These are phyloP conservation scores for Fusarium sp. DNA, from an alignment of 2,329 filamentous ascomycete species.

Conservation along the genomic window DNA sequence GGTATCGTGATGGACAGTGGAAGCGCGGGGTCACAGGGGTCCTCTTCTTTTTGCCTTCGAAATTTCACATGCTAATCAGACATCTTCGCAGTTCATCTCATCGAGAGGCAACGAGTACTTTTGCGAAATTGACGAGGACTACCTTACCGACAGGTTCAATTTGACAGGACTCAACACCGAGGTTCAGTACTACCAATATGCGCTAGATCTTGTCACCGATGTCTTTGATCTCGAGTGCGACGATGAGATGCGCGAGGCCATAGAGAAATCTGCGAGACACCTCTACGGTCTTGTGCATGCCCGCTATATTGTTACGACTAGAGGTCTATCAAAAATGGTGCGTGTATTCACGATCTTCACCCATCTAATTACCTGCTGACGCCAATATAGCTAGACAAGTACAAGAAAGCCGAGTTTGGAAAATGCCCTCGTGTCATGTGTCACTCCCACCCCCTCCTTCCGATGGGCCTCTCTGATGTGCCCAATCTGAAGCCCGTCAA, in stretches of 20 bases:
- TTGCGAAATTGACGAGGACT: conserved; percentile 99
- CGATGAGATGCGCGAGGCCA: conserved; percentile 97
- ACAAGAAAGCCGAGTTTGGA: conserved; percentile 97
- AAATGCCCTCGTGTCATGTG: conserved; percentile 98
- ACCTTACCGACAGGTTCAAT: conserved; percentile 98
- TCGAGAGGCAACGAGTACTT: conserved; percentile 99
- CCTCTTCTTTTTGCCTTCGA: not conserved
- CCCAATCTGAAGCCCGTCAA: conserved; percentile 91
- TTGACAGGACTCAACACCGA: conserved; percentile 96
- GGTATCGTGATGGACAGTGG: not conserved
- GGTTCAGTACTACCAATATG: conserved; percentile 99
- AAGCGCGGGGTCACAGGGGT: conserved; percentile 26
- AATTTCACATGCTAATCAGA: conserved; percentile 28
- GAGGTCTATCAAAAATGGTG: conserved; percentile 97
- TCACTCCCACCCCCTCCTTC: conserved; percentile 90
- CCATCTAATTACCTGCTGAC: not conserved
- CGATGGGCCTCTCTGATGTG: conserved; percentile 92
- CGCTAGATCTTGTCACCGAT: conserved; percentile 94
- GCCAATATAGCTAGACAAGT: conserved; percentile 87
- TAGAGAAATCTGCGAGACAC: conserved; percentile 96
- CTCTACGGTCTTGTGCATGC: conserved; percentile 97
- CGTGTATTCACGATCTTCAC: not conserved
- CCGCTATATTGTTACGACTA: conserved; percentile 94
- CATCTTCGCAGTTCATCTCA: conserved; percentile 83
- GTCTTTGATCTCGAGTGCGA: conserved; percentile 99